Percentiles rank a stretch among this genome's conserved stretches.
These are phyloP conservation scores for Exophiala bonariae DNA, from an alignment of 2,329 filamentous ascomycete genomes.

Conservation along the genomic window DNA sequence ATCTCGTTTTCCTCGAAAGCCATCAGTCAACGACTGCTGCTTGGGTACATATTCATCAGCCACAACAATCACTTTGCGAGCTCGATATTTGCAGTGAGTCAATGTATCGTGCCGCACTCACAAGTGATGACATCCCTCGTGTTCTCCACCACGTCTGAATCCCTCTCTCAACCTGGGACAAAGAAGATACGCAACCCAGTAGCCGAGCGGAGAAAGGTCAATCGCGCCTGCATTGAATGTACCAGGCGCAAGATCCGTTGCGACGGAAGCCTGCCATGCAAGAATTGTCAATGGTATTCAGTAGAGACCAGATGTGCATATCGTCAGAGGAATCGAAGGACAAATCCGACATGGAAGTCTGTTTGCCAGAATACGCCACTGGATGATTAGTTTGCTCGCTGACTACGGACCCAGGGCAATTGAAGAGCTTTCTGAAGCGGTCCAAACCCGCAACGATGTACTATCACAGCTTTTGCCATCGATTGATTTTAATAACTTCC, in stretches of 20 bases:
- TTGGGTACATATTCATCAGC: too few species aligned
- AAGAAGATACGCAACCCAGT: too few species aligned
- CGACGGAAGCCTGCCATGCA: neutral
- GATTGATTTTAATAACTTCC: neutral
- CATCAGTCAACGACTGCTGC: too few species aligned
- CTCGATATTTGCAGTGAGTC: too few species aligned
- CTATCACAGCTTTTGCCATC: neutral
- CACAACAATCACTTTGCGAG: too few species aligned
- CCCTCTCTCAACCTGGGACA: too few species aligned
- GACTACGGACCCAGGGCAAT: neutral
- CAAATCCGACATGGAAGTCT: neutral
- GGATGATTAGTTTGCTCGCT: neutral
- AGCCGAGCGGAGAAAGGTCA: neutral
- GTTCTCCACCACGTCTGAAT: too few species aligned
- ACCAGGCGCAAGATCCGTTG: neutral
- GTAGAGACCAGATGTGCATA: neutral
- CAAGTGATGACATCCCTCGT: too few species aligned
- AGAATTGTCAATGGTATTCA: neutral
- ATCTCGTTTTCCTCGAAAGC: too few species aligned
- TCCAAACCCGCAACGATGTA: neutral
- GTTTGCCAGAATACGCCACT: neutral
- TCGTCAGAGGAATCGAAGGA: neutral
- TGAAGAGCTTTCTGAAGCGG: neutral
- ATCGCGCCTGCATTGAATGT: neutral
- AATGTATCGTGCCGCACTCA: too few species aligned